A percentile compares a stretch with the other conserved stretches of the same genome.
Conservation (phyloP, 176 grass and related monocot species). For the Thalia dealbata region DNA sequence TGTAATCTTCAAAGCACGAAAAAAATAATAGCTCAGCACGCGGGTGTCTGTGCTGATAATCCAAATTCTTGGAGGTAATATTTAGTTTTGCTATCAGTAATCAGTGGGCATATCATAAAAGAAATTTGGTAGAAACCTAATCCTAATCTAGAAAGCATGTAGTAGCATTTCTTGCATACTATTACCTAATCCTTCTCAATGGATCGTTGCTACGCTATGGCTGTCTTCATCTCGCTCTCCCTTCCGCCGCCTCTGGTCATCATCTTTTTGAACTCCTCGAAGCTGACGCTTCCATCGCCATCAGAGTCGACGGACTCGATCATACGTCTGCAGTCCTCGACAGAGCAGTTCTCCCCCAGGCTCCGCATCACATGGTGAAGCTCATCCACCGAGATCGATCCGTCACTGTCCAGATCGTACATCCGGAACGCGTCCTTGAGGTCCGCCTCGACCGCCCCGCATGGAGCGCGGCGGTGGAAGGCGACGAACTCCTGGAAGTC, state of each 20-base stretch:
- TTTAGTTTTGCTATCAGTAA: too few species aligned
- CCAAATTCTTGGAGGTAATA: too few species aligned
- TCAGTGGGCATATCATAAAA: too few species aligned
- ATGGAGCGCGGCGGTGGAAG: slow-evolving; percentile 32
- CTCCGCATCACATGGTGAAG: slow-evolving; percentile 42
- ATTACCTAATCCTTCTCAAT: background rate
- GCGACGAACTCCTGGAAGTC: slow-evolving; percentile 60
- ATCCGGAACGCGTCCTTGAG: slow-evolving; percentile 60
- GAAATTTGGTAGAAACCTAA: too few species aligned
- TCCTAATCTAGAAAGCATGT: too few species aligned
- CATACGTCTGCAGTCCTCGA: slow-evolving; percentile 62
- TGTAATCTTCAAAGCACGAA: too few species aligned
- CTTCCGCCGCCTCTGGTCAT: slow-evolving; percentile 17
- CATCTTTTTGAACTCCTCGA: slow-evolving; percentile 93
- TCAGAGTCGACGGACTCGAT: slow-evolving; percentile 56
- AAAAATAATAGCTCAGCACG: too few species aligned
- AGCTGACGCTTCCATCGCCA: slow-evolving; percentile 68
- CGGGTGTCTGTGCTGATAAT: too few species aligned
- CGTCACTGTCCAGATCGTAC: slow-evolving; percentile 61
- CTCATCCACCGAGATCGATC: slow-evolving; percentile 59
- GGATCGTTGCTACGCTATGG: background rate
- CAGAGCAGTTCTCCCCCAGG: slow-evolving; percentile 43
- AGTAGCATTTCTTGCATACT: too few species aligned
- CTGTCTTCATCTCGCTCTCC: slow-evolving; percentile 8
- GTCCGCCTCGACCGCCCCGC: slow-evolving; percentile 32